Base-by-base conservation (phyloP, 306 rosid species). In the Cyamopsis tetragonoloba region DNA sequence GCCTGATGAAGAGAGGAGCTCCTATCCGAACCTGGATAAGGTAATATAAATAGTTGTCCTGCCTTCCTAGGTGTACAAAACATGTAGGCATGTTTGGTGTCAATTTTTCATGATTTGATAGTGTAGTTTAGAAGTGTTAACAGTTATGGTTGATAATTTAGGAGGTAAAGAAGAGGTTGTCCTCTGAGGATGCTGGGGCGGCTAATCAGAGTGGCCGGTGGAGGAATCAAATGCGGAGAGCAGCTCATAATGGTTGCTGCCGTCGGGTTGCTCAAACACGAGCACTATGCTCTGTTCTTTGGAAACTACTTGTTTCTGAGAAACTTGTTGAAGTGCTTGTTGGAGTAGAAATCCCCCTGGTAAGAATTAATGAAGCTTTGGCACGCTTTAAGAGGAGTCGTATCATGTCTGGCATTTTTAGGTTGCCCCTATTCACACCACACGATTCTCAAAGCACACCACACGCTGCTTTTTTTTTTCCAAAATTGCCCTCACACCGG, bases 1-100 rank as follows among this genome's bases (percentile, higher is more conserved):
- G 97, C 97, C 98, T n/a, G 97, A 89, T 75, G 98, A 93, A 70
- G 97, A 84, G 83, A 86, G 93, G 72, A 89, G 83, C 80, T 86
- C 95, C 62, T 79, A 73, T 78, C 96, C 91, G 15, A 89, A 89
- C 85, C 73, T 93, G 59, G 98, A 92, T 66, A 92, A 92, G 98
- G 98, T 92, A 91, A 71, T 34, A 6, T 59, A 17, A 20, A 19
- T n/a, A 46, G 65, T 53, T 60, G 13, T 62, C 35, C 23, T 59
- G 37, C 59, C 54, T 7, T 17, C 19, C 2, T 30, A 56, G 27
- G 37, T 3, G 32, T 60, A 58, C 39, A 3, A n/a, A 1, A 43
- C 35, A 63, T 7, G 20, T 55, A 14, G 38, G 15, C 54, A 48
- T 48, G 17, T 44, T 72, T 42, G 11, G 30, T 22, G 7, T 49